Conservation (phyloP, 176 grass and related monocot species). For the Phoenix dactylifera region DNA sequence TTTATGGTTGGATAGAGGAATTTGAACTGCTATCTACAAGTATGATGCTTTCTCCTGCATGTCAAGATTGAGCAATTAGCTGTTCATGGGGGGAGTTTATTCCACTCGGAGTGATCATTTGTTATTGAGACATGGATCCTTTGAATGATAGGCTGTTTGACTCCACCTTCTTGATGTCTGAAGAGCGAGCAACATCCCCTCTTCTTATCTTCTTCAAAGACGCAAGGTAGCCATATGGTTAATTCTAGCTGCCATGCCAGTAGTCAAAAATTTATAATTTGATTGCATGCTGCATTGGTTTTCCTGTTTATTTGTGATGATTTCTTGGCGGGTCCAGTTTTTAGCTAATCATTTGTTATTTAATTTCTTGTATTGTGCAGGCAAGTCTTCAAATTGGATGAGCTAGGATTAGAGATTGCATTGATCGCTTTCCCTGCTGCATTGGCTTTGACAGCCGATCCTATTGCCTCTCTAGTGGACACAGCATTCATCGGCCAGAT, state of each 20-base stretch:
- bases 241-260: neutral
- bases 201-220: constrained; percentile 37
- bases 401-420: constrained; percentile 33
- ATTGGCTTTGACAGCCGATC: constrained; percentile 35
- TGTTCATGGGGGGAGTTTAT: too few relatives aligned
- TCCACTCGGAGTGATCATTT: too few relatives aligned
- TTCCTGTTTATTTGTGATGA: neutral
- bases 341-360: neutral
- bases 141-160: constrained; percentile 11
- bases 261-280: neutral
- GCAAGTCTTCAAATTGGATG: constrained; percentile 35
- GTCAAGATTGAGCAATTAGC: too few relatives aligned
- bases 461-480: constrained; percentile 38
- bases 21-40: too few relatives aligned
- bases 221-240: constrained; percentile 21
- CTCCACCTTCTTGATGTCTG: constrained; percentile 20
- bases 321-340: too few relatives aligned
- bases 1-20: too few relatives aligned
- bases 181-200: constrained; percentile 18
- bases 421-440: constrained; percentile 38
- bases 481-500: constrained; percentile 40
- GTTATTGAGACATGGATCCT: too few relatives aligned
- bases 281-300: neutral
- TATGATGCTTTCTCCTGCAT: too few relatives aligned
- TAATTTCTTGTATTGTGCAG: constrained; percentile 5